Evolutionary conservation across 2,329 filamentous ascomycete genomes (phyloP), one percentile per base, ranked within the genome.

Genomic region (Microdochium paspali): DNA sequence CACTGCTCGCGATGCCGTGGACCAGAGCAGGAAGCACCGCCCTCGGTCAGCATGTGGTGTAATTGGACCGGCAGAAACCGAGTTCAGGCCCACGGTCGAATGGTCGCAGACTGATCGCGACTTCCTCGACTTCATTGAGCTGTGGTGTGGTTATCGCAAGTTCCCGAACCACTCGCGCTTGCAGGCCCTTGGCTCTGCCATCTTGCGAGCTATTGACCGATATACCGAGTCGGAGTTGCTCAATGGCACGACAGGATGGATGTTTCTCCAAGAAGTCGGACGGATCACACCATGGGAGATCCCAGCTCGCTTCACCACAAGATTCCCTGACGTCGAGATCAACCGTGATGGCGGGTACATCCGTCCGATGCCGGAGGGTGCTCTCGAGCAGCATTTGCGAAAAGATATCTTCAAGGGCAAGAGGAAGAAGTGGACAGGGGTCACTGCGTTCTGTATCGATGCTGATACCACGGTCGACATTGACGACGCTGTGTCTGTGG

Each of bases 401-500:
- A 58, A 59, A 6, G 78, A 82, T 50, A 57, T 68, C 20, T 69
- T 77, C 10, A 61, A 61, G 3, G 65, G 67, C 10, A 58, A 77
- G 24, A 79, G 87, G 44, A 74, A 72, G 49, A 74, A 81, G 46
- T 85, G 80, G 76, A 67, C 67, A 0, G 57, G 71, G n/a, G 58
- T 79, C 21, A 76, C 73, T 0, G 76, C 86, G 1, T 90, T 82
- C 59, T 89, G 85, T 54, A 86, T 94, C 50, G 87, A 94, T 58
- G 73, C 77, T 24, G 70, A 73, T 20, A 66, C 65, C 30, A 85
- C 88, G 0, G 69, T 75, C 24, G 81, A 91, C 55, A 85, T 93
- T 49, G 87, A 94, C 54, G 87, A 94, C 59, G 87, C 83, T 1
- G 66, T 94, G 9, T 91, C 87, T 1, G 58, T 93, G 7, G 82